These are phyloP conservation scores for Tetracladium setigerum DNA, from an alignment of 495 filamentous ascomycete species.

Conservation along the genomic window DNA sequence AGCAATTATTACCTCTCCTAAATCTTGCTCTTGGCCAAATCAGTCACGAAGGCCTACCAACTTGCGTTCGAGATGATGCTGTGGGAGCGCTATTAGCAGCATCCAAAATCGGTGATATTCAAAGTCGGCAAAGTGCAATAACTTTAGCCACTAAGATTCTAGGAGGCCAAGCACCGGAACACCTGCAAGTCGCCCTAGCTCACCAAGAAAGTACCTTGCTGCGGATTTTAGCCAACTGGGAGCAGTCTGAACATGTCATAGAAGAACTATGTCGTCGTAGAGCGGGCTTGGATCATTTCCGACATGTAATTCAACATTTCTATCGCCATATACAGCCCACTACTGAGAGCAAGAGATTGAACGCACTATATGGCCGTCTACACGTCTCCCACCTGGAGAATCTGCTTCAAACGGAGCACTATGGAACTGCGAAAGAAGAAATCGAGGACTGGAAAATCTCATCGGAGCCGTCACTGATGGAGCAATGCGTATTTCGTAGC, in stretches of 20 bases:
- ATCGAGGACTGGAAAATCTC: not conserved
- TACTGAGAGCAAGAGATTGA: not conserved
- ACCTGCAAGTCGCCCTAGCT: not conserved
- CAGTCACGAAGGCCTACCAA: too few relatives aligned
- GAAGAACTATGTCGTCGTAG: too few relatives aligned
- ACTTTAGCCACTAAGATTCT: not conserved
- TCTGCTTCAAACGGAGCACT: not conserved
- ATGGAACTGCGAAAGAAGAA: not conserved
- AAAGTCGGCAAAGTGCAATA: not conserved
- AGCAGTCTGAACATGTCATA: not conserved
- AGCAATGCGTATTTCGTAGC: not conserved
- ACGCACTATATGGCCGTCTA: not conserved
- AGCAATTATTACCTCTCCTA: too few relatives aligned
- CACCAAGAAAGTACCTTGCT: not conserved
- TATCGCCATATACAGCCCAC: not conserved
- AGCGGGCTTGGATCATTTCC: too few relatives aligned
- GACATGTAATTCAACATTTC: too few relatives aligned
- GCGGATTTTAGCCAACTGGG: not conserved
- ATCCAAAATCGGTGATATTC: not conserved
- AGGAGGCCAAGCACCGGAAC: not conserved
- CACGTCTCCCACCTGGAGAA: not conserved
- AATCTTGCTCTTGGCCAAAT: too few relatives aligned
- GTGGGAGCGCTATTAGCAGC: not conserved
- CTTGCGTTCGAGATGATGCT: not conserved
- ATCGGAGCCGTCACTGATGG: not conserved